These are phyloP conservation scores for Podochytrium sp. DNA, from an alignment of 192 early-diverging fungal species.

Conservation along the genomic window DNA sequence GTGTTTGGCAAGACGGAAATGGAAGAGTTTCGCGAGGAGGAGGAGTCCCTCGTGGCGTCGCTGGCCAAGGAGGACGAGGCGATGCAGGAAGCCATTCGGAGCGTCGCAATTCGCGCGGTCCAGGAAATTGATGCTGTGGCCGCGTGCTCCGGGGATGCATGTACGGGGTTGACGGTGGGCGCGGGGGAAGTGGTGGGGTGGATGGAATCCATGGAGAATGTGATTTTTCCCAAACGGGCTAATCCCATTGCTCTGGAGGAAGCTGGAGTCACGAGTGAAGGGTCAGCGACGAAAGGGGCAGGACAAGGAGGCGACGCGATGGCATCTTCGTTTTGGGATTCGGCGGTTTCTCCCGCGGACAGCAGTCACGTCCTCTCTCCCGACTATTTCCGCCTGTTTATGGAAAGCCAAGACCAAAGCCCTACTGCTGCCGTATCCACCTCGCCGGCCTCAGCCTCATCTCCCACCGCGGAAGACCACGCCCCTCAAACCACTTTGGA, in stretches of 20 bases:
- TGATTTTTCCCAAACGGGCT: neutral
- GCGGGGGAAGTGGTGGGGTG: neutral
- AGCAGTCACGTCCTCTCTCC: conserved; percentile 1
- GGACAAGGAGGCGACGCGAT: neutral
- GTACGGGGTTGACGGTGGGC: neutral
- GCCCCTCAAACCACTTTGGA: conserved; percentile 11
- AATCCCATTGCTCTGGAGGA: neutral
- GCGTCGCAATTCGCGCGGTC: neutral
- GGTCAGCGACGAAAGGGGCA: neutral
- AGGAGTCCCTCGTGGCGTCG: conserved; percentile 68
- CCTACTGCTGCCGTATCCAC: too few relatives aligned
- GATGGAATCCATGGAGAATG: too few relatives aligned
- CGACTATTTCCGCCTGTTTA: conserved; percentile 32
- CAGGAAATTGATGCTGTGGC: conserved; percentile 21
- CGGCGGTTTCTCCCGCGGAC: neutral
- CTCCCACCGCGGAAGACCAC: neutral
- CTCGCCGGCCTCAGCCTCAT: neutral
- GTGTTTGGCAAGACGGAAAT: conserved; percentile 93
- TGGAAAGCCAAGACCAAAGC: conserved; percentile 32
- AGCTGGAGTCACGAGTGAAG: neutral
- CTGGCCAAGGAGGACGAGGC: conserved; percentile 18
- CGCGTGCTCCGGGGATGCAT: neutral
- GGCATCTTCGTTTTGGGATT: neutral
- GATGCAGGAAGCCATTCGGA: conserved; percentile 1
- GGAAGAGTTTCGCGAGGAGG: conserved; percentile 70